A percentile compares a stretch with the other conserved stretches of the same genome.
Conservation (phyloP, 2,329 filamentous ascomycete genomes). For the Orbilia brochopaga region DNA sequence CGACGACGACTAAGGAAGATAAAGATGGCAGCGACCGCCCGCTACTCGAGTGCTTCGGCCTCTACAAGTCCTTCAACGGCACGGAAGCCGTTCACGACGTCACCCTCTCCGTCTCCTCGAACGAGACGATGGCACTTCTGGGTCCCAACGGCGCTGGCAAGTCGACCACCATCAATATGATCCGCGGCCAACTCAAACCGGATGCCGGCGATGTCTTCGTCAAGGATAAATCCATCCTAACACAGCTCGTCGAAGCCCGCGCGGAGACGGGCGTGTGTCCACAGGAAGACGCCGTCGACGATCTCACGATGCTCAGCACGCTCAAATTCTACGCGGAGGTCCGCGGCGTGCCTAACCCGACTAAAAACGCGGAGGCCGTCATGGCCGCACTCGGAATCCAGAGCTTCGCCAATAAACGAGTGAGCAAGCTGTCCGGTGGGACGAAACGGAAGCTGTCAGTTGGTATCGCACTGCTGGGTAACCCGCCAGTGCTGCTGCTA, state of each 20-base stretch:
- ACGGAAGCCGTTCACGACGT: constrained; percentile 84
- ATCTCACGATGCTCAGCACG: constrained; percentile 56
- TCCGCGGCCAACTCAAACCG: constrained; percentile 84
- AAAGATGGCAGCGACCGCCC: constrained; percentile 69
- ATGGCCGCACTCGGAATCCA: constrained; percentile 55
- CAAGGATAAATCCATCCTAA: constrained; percentile 47
- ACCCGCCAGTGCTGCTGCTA: constrained; percentile 56
- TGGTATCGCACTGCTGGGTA: constrained; percentile 57
- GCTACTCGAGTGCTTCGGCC: constrained; percentile 72
- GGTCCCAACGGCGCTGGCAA: constrained; percentile 95
- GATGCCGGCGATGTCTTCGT: constrained; percentile 74
- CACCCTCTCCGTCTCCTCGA: constrained; percentile 77
- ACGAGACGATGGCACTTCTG: constrained; percentile 85
- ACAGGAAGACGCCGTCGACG: constrained; percentile 57
- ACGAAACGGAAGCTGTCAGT: constrained; percentile 56
- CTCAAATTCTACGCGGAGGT: constrained; percentile 57
- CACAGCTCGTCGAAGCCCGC: constrained; percentile 49
- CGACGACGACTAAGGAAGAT: neutral
- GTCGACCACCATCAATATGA: constrained; percentile 84
- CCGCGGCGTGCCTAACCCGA: constrained; percentile 56
- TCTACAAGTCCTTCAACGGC: constrained; percentile 80
- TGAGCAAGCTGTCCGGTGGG: constrained; percentile 56
- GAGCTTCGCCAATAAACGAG: constrained; percentile 53
- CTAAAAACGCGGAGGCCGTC: constrained; percentile 55
- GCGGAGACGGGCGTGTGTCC: constrained; percentile 57